Evolutionary conservation across 306 rosid species (phyloP), one percentile per base, ranked within the genome.

Genomic region (Vigna hirtella): DNA sequence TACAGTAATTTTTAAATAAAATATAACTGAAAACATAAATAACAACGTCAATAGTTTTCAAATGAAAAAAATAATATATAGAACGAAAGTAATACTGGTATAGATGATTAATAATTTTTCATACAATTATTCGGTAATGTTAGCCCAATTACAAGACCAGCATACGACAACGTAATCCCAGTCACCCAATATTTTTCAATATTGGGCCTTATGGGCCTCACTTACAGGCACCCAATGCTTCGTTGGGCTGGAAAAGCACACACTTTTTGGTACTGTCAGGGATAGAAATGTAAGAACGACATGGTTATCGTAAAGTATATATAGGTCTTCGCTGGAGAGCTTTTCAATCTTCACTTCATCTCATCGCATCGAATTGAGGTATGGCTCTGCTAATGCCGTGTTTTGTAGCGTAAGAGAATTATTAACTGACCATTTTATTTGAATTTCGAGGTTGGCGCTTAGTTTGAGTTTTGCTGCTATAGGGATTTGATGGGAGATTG

Each of bases 281-380:
- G 38, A 34, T 34, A 5, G 6, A 0, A 10, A 24, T 32, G n/a
- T 6, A 43, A 43, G 20, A 38, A 71, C 67, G 50, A 63, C 73
- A 69, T 28, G 61, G 79, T 72, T 49, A 3, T 1, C 7, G n/a
- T 32, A 64, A 15, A 0, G 3, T 59, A 20, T 14, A 15, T 36
- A 36, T 6, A 16, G 4, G 20, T 11, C 10, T n/a, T 9, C 1
- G n/a, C 17, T 8, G 75, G 16, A 66, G 81, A 45, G 15, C 15
- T 45, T 45, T 18, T 9, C n/a, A 18, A 36, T 34, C 70, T 22
- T 58, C 66, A n/a, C 2, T 22, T 26, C 28, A 26, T 26, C 66
- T 32, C 67, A 42, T 62, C 5, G 20, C 53, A 40, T 51, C 73
- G 17, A 56, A 77, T 56, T 36, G 9, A 67, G 81, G 81, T 77